These are phyloP conservation scores for Saccharum officinarum DNA, from an alignment of 176 grass and related monocot genomes.

Conservation along the genomic window DNA sequence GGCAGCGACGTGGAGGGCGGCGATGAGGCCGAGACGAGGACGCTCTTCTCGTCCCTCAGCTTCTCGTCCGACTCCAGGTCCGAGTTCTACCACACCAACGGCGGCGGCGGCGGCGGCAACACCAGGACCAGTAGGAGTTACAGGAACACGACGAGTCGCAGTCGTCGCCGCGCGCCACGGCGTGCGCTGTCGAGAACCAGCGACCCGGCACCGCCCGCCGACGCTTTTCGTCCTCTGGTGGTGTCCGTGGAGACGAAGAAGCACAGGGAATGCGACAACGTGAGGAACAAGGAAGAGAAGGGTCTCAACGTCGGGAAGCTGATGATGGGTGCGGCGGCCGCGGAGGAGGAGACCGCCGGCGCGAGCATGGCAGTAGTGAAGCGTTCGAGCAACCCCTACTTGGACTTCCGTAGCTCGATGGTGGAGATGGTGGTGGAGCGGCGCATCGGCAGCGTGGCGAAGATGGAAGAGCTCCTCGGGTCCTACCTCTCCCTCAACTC, in stretches of 20 bases:
- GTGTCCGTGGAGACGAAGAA: slow-evolving; percentile 17
- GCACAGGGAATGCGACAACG: neutral
- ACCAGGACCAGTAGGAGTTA: slow-evolving; percentile 30
- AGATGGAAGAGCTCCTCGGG: slow-evolving; percentile 77
- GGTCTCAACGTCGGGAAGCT: neutral
- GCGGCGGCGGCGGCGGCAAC: neutral
- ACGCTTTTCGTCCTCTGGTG: slow-evolving; percentile 31
- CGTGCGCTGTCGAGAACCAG: neutral
- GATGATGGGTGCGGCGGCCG: neutral
- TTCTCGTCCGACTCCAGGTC: slow-evolving; percentile 75
- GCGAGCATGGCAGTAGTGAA: slow-evolving; percentile 68
- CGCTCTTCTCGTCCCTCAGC: slow-evolving; percentile 79
- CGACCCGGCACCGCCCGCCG: neutral
- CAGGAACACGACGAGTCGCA: neutral
- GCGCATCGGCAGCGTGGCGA: slow-evolving; percentile 44
- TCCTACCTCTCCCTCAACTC: slow-evolving; percentile 82
- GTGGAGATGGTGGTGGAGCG: slow-evolving; percentile 88
- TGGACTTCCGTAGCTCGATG: slow-evolving; percentile 94
- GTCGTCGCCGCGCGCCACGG: neutral
- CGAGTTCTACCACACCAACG: slow-evolving; percentile 54
- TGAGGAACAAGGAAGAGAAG: slow-evolving; percentile 6
- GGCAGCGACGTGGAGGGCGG: slow-evolving; percentile 34
- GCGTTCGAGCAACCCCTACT: slow-evolving; percentile 74
- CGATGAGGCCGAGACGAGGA: slow-evolving; percentile 54
- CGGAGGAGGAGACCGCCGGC: neutral